These are phyloP conservation scores for Saccharomycopsis selenospora DNA, from an alignment of 805 yeast species.

Conservation along the genomic window DNA sequence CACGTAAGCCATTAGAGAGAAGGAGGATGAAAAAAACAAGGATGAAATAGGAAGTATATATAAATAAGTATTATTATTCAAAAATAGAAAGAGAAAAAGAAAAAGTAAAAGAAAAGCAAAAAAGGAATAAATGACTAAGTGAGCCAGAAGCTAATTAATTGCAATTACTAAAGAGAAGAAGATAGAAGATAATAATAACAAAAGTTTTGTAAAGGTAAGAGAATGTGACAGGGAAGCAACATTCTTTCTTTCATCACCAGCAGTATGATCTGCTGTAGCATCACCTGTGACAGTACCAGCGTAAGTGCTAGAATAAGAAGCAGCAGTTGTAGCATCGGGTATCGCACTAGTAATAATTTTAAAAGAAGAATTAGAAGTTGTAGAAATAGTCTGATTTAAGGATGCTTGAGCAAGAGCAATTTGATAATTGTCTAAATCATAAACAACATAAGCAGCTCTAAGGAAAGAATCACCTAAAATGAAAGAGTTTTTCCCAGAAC, in stretches of 20 bases:
- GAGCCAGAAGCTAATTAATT: neutral
- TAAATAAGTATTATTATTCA: too few species aligned
- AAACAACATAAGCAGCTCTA: constrained; percentile 46
- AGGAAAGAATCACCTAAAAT: constrained; percentile 51
- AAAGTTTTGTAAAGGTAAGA: neutral
- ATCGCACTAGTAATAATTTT: constrained; percentile 28
- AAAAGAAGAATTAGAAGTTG: constrained; percentile 20
- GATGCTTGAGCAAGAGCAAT: constrained; percentile 42
- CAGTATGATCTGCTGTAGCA: neutral
- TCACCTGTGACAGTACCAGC: constrained; percentile 14
- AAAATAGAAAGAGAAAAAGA: too few species aligned
- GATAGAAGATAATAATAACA: neutral
- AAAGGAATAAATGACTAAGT: too few species aligned
- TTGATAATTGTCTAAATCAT: constrained; percentile 40
- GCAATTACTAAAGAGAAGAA: neutral
- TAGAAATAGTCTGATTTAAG: neutral
- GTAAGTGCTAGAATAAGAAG: constrained; percentile 40
- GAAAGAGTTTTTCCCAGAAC: constrained; percentile 30
- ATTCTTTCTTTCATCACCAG: neutral
- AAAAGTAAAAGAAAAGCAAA: too few species aligned
- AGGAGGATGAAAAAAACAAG: too few species aligned
- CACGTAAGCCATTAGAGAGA: too few species aligned
- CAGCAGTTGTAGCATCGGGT: constrained; percentile 47
- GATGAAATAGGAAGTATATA: too few species aligned
- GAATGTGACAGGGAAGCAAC: neutral